Conservation (phyloP, 2,329 filamentous ascomycete species). For the Phaeosphaeriaceae sp. region DNA sequence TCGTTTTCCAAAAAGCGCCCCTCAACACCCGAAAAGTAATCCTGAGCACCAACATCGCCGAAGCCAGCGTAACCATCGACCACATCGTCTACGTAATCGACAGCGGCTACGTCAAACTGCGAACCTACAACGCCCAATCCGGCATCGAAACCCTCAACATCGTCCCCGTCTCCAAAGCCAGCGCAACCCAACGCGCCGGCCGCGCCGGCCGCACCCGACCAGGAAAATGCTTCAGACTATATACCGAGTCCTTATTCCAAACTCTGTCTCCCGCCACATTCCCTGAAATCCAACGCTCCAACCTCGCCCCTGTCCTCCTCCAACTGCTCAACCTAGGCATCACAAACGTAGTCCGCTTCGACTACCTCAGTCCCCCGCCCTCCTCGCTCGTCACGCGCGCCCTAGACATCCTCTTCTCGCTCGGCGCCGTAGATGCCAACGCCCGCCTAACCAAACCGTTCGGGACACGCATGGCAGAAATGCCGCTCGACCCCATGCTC, state of each 20-base stretch:
- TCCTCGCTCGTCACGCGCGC: constrained; percentile 84
- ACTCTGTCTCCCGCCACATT: constrained; percentile 73
- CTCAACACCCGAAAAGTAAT: constrained; percentile 89
- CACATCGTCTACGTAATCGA: constrained; percentile 92
- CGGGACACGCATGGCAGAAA: constrained; percentile 89
- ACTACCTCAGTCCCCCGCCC: constrained; percentile 85
- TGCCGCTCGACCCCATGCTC: constrained; percentile 95
- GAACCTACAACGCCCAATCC: constrained; percentile 81
- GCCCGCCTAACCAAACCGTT: constrained; percentile 88
- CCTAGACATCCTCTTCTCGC: constrained; percentile 83
- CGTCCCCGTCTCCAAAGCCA: constrained; percentile 85
- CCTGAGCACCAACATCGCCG: constrained; percentile 93
- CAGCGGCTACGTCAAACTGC: constrained; percentile 86
- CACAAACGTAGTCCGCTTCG: constrained; percentile 90
- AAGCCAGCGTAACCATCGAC: constrained; percentile 92
- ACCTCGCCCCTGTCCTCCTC: constrained; percentile 84
- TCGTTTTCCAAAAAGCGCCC: constrained; percentile 84
- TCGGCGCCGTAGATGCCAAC: constrained; percentile 87
- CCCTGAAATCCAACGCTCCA: constrained; percentile 91
- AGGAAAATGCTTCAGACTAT: constrained; percentile 93
- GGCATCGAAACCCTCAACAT: constrained; percentile 88
- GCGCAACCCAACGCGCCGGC: constrained; percentile 88
- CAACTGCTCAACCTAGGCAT: constrained; percentile 95
- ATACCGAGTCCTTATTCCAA: constrained; percentile 76
- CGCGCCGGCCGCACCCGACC: constrained; percentile 86